These are phyloP conservation scores for Aspergillus alliaceus DNA, from an alignment of 2,329 filamentous ascomycete species.

Conservation along the genomic window DNA sequence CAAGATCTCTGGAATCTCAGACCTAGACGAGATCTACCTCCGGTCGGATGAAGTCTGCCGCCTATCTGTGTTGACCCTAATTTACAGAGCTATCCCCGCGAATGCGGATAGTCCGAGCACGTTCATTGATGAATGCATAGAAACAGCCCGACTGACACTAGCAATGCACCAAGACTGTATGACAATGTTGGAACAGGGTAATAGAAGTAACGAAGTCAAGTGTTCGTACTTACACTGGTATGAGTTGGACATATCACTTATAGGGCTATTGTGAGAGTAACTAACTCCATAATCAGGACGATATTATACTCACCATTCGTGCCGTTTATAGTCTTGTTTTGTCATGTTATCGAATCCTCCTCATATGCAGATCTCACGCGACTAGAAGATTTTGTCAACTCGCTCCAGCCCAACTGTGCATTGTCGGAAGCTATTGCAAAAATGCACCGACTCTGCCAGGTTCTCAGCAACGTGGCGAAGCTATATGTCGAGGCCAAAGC, in stretches of 20 bases:
- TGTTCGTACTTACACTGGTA: slow-evolving; percentile 41
- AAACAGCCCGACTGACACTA: slow-evolving; percentile 37
- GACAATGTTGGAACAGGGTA: slow-evolving; percentile 25
- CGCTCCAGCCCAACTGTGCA: slow-evolving; percentile 52
- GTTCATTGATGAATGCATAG: slow-evolving; percentile 38
- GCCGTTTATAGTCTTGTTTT: slow-evolving; percentile 52
- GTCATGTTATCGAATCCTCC: slow-evolving; percentile 54
- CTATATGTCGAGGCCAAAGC: slow-evolving; percentile 65
- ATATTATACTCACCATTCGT: slow-evolving; percentile 49
- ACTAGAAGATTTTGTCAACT: slow-evolving; percentile 58
- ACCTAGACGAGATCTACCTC: slow-evolving; percentile 30
- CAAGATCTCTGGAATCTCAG: slow-evolving; percentile 16
- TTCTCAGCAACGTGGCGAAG: slow-evolving; percentile 62
- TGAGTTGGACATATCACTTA: neutral
- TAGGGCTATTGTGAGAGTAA: too few relatives aligned
- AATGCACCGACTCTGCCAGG: slow-evolving; percentile 61
- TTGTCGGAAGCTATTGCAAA: slow-evolving; percentile 61
- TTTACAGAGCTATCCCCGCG: slow-evolving; percentile 42
- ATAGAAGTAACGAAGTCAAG: slow-evolving; percentile 21
- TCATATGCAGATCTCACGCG: slow-evolving; percentile 53
- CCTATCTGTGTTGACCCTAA: slow-evolving; percentile 37
- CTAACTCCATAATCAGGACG: slow-evolving; percentile 25
- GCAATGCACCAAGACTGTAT: slow-evolving; percentile 34
- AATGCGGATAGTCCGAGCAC: slow-evolving; percentile 25
- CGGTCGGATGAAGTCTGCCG: slow-evolving; percentile 37